Percentiles rank a stretch among this genome's conserved stretches.
Evolutionary conservation across 2,329 filamentous ascomycete species (phyloP).

Genomic region (Bertia moriformis): DNA sequence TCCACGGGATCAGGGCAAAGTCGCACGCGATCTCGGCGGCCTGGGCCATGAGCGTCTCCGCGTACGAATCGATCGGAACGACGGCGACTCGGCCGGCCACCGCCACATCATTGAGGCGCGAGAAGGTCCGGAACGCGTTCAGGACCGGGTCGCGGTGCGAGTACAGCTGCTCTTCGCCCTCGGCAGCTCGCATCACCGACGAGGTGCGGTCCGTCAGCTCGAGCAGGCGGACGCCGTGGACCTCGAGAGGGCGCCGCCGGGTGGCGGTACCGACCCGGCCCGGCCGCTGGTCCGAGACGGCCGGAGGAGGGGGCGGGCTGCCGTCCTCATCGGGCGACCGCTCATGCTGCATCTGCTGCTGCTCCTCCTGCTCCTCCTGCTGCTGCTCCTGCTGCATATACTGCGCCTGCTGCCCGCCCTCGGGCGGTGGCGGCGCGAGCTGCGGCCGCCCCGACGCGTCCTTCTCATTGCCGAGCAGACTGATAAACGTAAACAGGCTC

Average conservation of each 20-base stretch:
- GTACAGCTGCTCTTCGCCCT: constrained; percentile 53
- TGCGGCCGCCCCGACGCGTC: constrained; percentile 8
- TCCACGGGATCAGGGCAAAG: constrained; percentile 78
- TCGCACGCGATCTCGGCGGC: constrained; percentile 58
- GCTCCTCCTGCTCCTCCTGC: constrained; percentile 13
- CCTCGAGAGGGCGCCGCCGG: constrained; percentile 41
- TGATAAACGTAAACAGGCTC: constrained; percentile 65
- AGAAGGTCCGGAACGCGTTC: constrained; percentile 81
- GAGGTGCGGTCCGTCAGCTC: constrained; percentile 86
- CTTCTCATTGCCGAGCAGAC: constrained; percentile 51
- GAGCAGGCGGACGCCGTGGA: constrained; percentile 73
- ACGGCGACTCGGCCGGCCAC: constrained; percentile 71
- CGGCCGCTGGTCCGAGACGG: constrained; percentile 8
- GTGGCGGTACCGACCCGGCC: constrained; percentile 6
- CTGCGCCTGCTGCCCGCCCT: neutral
- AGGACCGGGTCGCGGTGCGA: constrained; percentile 67
- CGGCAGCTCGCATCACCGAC: constrained; percentile 84
- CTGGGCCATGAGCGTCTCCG: constrained; percentile 59
- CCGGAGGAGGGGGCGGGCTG: constrained; percentile 6
- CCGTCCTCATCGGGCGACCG: constrained; percentile 4
- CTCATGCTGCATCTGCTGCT: constrained; percentile 13
- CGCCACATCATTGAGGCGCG: constrained; percentile 68
- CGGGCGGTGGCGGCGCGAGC: constrained; percentile 6
- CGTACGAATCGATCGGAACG: constrained; percentile 63
- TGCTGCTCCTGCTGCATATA: constrained; percentile 15